Evolutionary conservation across 1,284 basidiomycete species (phyloP), one percentile per base, ranked within the genome.

Genomic region (Meira miltonrushii): DNA sequence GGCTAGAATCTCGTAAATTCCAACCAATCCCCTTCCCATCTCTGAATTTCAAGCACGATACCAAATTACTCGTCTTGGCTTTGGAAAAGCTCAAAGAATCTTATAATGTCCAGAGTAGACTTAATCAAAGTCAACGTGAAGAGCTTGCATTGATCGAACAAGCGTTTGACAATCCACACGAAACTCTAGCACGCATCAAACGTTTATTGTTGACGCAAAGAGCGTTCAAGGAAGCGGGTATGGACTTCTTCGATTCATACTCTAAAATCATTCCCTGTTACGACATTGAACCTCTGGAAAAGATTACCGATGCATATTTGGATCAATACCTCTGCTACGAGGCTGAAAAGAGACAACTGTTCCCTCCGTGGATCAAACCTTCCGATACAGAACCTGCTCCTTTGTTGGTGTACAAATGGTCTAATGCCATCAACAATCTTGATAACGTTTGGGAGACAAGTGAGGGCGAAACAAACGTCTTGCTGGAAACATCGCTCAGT

Each of bases 351-450:
- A 73, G 76, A n/a, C 71, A 74, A 55, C 67, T 78, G 17, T 78
- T 78, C 71, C 76, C 76, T 7, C 72, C 76, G 1, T 78, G 76
- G 76, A 75, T 78, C 69, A 78, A 78, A 64, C 76, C 76, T 2
- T 69, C 69, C 60, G 76, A 78, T 55, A 68, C 70, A 44, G 76
- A 78, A 60, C 76, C 76, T 10, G 69, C 74, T 51, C 76, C 76
- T 12, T 54, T 78, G 62, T 66, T 78, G 11, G 76, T 78, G 47
- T 78, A 77, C 71, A 78, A 78, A 61, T 78, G 76, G 76, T 75
- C 69, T 61, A 77, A 77, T 57, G 76, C 72, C 25, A 71, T 78
- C 64, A 78, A 78, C 68, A 78, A 78, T 39, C 65, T 74, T 4
- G 61, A 75, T 40, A 65, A 71, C 28, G 67, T 78, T 13, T 78